A percentile compares a stretch with the other conserved stretches of the same genome.
These are phyloP conservation scores for Thelonectria discophora DNA, from an alignment of 2,329 filamentous ascomycete genomes.

Conservation along the genomic window DNA sequence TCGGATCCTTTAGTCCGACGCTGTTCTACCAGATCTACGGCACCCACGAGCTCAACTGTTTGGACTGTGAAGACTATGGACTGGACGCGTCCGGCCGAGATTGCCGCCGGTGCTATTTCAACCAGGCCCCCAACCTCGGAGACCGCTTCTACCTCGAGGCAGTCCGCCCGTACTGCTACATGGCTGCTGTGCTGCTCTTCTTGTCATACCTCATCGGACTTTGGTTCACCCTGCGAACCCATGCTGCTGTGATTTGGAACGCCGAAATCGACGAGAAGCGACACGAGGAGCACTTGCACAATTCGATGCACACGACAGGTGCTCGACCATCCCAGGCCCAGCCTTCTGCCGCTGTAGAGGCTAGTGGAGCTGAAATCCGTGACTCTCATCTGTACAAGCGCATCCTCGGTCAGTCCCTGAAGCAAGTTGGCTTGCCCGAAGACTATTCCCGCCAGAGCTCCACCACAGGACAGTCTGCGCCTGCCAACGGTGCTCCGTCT, in stretches of 20 bases:
- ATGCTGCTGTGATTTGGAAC: constrained; percentile 97
- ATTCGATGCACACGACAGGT: constrained; percentile 46
- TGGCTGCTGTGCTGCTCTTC: constrained; percentile 86
- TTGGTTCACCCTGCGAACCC: constrained; percentile 94
- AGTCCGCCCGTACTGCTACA: constrained; percentile 92
- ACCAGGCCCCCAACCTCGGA: constrained; percentile 82
- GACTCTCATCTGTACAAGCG: constrained; percentile 92
- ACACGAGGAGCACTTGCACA: constrained; percentile 60
- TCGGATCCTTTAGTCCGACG: constrained; percentile 94
- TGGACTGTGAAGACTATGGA: constrained; percentile 64
- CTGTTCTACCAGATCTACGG: constrained; percentile 99
- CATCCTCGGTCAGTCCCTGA: constrained; percentile 89
- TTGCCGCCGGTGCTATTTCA: constrained; percentile 93
- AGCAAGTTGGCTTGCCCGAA: constrained; percentile 77
- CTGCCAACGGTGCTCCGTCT: constrained; percentile 55
- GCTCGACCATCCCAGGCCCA: constrained; percentile 48
- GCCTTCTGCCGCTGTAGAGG: constrained; percentile 50
- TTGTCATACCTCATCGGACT: constrained; percentile 92
- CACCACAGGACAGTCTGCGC: constrained; percentile 42
- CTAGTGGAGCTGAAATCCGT: constrained; percentile 74
- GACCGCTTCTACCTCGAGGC: constrained; percentile 91
- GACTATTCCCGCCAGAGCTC: constrained; percentile 54
- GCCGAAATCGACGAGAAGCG: constrained; percentile 82
- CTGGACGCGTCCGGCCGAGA: constrained; percentile 65
- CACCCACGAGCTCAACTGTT: constrained; percentile 93